Conservation (phyloP, 768 basidiomycete species). For the Multifurca ochricompacta region DNA sequence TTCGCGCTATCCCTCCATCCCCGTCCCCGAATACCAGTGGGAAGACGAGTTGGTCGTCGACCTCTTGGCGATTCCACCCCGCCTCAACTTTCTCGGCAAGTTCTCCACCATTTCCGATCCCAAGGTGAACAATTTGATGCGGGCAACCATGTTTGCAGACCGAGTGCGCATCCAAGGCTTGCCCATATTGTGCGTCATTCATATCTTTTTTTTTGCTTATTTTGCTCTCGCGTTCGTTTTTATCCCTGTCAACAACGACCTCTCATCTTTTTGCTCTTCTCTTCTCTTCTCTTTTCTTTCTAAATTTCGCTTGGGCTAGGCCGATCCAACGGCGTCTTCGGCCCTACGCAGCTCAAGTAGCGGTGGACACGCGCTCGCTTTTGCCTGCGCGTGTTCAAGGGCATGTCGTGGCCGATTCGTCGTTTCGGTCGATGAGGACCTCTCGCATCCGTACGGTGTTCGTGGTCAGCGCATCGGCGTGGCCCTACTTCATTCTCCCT, state of each 20-base stretch:
- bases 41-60: neutral
- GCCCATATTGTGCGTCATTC: neutral
- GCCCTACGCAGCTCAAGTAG: neutral
- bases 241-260: neutral
- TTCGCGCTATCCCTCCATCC: neutral
- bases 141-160: neutral
- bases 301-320: neutral
- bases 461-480: conserved; percentile 4
- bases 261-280: neutral
- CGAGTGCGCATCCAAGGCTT: neutral
- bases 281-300: neutral
- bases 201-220: no score
- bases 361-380: neutral
- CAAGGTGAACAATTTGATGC: neutral
- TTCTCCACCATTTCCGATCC: conserved; percentile 7
- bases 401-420: neutral
- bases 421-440: conserved; percentile 4
- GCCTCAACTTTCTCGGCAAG: conserved; percentile 2
- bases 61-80: neutral
- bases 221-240: no score
- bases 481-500: neutral
- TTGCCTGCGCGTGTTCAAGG: neutral
- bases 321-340: neutral
- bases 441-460: neutral
- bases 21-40: conserved; percentile 2